These are phyloP conservation scores for Paracoccidioides lutzii DNA, from an alignment of 2,329 filamentous ascomycete species.

Conservation along the genomic window DNA sequence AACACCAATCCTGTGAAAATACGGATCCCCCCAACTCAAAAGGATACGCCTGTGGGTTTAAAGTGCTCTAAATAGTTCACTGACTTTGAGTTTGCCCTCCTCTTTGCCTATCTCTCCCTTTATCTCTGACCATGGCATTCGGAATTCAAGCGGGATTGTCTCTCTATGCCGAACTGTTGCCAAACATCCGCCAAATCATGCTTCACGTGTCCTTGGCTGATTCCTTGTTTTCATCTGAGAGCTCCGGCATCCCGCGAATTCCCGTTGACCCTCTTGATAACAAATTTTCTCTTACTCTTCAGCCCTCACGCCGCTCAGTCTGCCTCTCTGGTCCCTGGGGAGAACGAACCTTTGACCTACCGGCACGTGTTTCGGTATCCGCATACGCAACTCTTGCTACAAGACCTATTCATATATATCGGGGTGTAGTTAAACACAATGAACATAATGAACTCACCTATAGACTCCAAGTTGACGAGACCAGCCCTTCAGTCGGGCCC, in stretches of 20 bases:
- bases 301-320: slow-evolving; percentile 21
- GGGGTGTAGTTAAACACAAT: background rate
- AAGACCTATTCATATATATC: background rate
- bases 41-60: no score
- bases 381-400: slow-evolving; percentile 15
- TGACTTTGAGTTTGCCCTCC: background rate
- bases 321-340: slow-evolving; percentile 20
- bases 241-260: background rate
- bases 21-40: no score
- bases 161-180: slow-evolving; percentile 48
- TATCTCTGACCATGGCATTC: background rate
- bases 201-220: slow-evolving; percentile 40
- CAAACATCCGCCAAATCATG: slow-evolving; percentile 48
- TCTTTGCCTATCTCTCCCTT: background rate
- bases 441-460: slow-evolving; percentile 30
- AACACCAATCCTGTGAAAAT: no score
- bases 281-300: background rate
- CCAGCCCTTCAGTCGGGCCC: background rate
- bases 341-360: slow-evolving; percentile 36
- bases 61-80: background rate
- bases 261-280: background rate
- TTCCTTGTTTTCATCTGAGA: slow-evolving; percentile 1
- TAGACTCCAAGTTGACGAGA: slow-evolving; percentile 38
- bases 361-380: slow-evolving; percentile 24
- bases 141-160: slow-evolving; percentile 16